Evolutionary conservation across 179 eudicot species (phyloP), one percentile per base, ranked within the genome.

Genomic region (Nepenthes alata): DNA sequence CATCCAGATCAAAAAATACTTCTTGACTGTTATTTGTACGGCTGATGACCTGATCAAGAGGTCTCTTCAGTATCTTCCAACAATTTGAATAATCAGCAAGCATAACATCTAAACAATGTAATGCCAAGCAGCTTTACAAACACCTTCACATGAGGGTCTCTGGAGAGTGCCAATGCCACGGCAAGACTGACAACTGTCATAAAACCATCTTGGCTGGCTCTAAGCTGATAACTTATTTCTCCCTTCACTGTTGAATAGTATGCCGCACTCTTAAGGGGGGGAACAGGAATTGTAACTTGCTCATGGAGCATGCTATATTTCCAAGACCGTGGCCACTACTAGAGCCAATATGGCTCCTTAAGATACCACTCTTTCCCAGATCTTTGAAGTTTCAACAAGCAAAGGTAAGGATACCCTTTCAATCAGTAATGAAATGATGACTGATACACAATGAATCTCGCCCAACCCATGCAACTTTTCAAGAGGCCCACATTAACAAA

Each of bases 361-460:
- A 63, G 84, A 77, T 60, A 94, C 79, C 39, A 89, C 86, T 83
- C 88, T 87, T 77, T 89, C 99, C 70, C 90, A 94, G 61, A 81
- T 80, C 67, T 85, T 89, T 70, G 91, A 83, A 62, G 97, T 94
- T 72, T 94, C 97, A 70, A 82, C 83, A 51, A 94, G 85, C 74
- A 84, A 83, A 69, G 97, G 87, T 71, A 85, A 78, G 52, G 97
- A 87, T 72, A 90, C 68, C 93, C 90, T 94, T 70, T 94, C 97
- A 57, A 90, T 74, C 61, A 94, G 78, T 49, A 90, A 97, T 83
- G 74, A 90, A 86, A 76, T 83, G 78, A 63, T 55, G 71, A 62
- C 80, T 78, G 47, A 69, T 77, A 72, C 75, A 72, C 49, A 75
- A 77, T 25, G 80, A 64, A 65, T 79, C 57, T 81, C 86, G 57